Conservation (phyloP, 176 grass and related monocot genomes). For the Calamus simplicifolius region DNA sequence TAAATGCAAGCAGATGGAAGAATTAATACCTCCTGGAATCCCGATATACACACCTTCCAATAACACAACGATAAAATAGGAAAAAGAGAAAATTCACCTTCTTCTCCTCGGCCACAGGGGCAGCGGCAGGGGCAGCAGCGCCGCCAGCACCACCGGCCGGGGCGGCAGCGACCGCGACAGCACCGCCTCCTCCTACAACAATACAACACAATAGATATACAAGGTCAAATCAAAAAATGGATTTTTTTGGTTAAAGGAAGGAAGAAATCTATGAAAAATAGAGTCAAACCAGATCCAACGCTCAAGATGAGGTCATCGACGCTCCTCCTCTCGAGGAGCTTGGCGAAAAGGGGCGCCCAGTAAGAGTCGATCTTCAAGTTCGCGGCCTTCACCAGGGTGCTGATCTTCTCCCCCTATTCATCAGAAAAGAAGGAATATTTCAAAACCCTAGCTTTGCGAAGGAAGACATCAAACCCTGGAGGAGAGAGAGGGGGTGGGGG, state of each 20-base stretch:
- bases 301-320: slow-evolving; percentile 69
- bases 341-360: slow-evolving; percentile 77
- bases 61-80: background rate
- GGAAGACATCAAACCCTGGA: background rate
- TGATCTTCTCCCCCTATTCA: slow-evolving; percentile 66
- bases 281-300: slow-evolving; percentile 51
- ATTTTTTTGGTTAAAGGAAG: background rate
- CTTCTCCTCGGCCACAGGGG: slow-evolving; percentile 51
- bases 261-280: background rate
- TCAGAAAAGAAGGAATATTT: background rate
- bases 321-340: slow-evolving; percentile 59
- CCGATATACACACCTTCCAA: background rate
- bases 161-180: slow-evolving; percentile 33
- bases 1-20: background rate
- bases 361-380: slow-evolving; percentile 71
- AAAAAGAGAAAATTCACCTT: slow-evolving; percentile 28
- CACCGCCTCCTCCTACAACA: slow-evolving; percentile 52
- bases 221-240: background rate
- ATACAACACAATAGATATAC: background rate
- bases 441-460: background rate
- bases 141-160: slow-evolving; percentile 32
- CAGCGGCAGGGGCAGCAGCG: slow-evolving; percentile 25
- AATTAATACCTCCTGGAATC: background rate
- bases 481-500: no score
- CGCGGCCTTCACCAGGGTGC: slow-evolving; percentile 51